Percentiles rank a stretch among this genome's conserved stretches.
phyloP scores from a whole-genome alignment of 2,329 filamentous ascomycete genomes.

The Neonectria coccinea region DNA sequence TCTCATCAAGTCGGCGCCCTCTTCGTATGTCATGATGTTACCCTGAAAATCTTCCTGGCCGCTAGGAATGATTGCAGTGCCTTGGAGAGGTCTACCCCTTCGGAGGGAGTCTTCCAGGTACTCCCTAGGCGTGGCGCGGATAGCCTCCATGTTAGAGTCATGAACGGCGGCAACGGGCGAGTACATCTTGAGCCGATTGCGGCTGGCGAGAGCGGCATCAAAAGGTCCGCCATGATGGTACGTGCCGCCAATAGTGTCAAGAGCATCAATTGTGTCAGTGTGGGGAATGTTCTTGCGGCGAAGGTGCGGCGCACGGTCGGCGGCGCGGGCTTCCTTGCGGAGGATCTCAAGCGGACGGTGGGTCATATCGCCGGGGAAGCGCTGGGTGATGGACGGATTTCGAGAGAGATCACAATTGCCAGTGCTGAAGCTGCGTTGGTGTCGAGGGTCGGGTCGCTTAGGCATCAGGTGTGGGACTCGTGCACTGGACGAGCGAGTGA shows the following conservation, averaged over 20 bases:
- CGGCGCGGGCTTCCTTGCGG: constrained; percentile 70
- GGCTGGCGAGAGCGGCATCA: constrained; percentile 81
- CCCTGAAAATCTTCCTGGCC: constrained; percentile 77
- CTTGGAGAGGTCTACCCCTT: constrained; percentile 83
- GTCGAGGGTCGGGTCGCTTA: constrained; percentile 22
- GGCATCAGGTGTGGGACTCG: constrained; percentile 31
- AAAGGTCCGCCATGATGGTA: constrained; percentile 95
- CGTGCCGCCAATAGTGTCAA: constrained; percentile 75
- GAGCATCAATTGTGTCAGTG: constrained; percentile 82
- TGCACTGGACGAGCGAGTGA: constrained; percentile 47
- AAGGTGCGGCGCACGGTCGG: constrained; percentile 75
- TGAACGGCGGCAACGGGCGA: constrained; percentile 83
- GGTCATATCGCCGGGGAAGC: constrained; percentile 73
- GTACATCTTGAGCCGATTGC: constrained; percentile 72
- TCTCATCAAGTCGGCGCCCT: constrained; percentile 88
- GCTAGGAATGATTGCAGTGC: constrained; percentile 80
- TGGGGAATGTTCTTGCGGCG: constrained; percentile 74
- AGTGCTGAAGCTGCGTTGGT: constrained; percentile 43
- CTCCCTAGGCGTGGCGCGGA: constrained; percentile 84
- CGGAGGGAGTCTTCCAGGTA: constrained; percentile 79
- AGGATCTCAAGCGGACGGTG: constrained; percentile 76
- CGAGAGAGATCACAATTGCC: constrained; percentile 30
- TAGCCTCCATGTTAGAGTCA: constrained; percentile 78
- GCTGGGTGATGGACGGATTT: constrained; percentile 45
- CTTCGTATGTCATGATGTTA: constrained; percentile 79